Evolutionary conservation across 1,284 basidiomycete species (phyloP), one percentile per base, ranked within the genome.

Genomic region (Ustilago tritici): DNA sequence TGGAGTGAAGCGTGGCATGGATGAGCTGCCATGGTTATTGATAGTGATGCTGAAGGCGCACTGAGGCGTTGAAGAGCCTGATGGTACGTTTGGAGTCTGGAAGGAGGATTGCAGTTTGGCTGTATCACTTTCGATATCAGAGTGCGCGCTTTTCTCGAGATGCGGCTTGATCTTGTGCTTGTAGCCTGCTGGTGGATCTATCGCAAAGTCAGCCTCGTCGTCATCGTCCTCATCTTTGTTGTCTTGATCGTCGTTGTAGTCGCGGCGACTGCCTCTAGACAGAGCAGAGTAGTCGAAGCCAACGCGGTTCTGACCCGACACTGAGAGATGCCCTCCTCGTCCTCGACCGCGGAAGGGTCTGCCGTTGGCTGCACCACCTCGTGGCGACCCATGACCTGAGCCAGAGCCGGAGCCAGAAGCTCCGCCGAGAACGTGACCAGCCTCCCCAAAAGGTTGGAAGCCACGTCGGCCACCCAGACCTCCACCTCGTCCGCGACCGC

Each of bases 211-310:
- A 1, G 47, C 71, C 7, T 14, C 60, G 28, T 68, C 56, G 2
- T 53, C 35, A 0, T 66, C 56, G 2, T 65, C 63, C 1, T 66
- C 65, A 17, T 72, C 69, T 35, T 69, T 52, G 8, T 57, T 41
- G 11, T 57, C 28, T 17, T 31, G 43, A 19, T 58, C 60, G 34
- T 68, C 66, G 8, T 56, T 70, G 19, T 66, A 49, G 40, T 40
- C 56, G n/a, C 35, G 47, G 28, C 61, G 62, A 15, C 47, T 17
- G n/a, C 60, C 54, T n/a, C 67, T 67, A 17, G 71, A 55, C 28
- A 78, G 49, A n/a, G 58, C 28, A 17, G 68, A 63, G 50, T 78
- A 78, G 61, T 78, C 71, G 55, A 78, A 78, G 54, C 62, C 68
- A 52, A 75, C 71, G 14, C 72, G 76, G 23, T 78, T 78, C 57